Percentiles rank a stretch among this genome's conserved stretches.
Evolutionary conservation across 2,329 filamentous ascomycete species (phyloP).

Genomic region (Penicillium carneum): DNA sequence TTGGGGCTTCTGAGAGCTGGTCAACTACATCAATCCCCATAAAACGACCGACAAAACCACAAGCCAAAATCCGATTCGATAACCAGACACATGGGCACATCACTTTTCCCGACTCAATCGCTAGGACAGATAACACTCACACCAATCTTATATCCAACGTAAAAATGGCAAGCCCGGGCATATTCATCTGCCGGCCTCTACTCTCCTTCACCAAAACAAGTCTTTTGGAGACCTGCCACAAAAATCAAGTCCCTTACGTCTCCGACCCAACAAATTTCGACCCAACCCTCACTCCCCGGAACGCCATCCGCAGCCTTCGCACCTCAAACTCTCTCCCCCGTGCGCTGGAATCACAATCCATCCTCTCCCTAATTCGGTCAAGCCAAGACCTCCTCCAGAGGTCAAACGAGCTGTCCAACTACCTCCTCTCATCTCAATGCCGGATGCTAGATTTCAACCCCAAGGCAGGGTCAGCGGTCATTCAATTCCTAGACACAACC

Average conservation of each 20-base stretch:
- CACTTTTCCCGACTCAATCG: neutral
- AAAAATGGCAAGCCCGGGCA: constrained; percentile 45
- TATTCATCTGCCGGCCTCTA: constrained; percentile 49
- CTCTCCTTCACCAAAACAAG: constrained; percentile 69
- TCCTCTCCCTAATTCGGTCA: constrained; percentile 67
- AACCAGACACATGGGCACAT: constrained; percentile 7
- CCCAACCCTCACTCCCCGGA: constrained; percentile 76
- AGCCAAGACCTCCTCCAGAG: constrained; percentile 56
- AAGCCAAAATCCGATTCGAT: constrained; percentile 19
- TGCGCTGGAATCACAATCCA: constrained; percentile 70
- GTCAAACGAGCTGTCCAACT: constrained; percentile 62
- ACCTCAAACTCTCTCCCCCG: constrained; percentile 67
- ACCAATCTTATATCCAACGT: constrained; percentile 1
- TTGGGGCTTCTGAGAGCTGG: constrained; percentile 74
- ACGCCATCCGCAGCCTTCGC: constrained; percentile 76
- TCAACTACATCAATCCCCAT: constrained; percentile 50
- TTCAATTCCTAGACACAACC: constrained; percentile 39
- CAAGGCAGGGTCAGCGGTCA: constrained; percentile 44
- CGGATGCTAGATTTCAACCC: constrained; percentile 44
- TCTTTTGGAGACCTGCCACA: constrained; percentile 70
- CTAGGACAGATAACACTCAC: neutral
- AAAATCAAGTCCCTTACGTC: constrained; percentile 74
- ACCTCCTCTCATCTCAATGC: constrained; percentile 56
- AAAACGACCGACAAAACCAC: constrained; percentile 15
- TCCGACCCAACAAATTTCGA: constrained; percentile 86